Evolutionary conservation across 805 yeast species (phyloP), one percentile per base, ranked within the genome.

Genomic region (Komagataella mondaviorum): DNA sequence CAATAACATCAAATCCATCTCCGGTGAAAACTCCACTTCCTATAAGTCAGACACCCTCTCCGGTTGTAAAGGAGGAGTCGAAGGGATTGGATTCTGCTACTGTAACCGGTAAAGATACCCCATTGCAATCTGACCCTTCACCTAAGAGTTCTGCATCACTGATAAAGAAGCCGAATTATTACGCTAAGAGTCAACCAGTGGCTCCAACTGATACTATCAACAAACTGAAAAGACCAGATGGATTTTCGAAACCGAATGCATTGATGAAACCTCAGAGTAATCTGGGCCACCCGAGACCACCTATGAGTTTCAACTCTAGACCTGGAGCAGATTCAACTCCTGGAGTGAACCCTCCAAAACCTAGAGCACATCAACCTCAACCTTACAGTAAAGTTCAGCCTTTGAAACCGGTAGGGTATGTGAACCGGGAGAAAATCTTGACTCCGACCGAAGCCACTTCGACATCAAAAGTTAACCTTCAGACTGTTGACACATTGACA

Each of bases 291-390:
- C 39, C 39, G 14, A 30, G 39, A 14, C 39, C 14, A 8, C 39
- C 39, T 30, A 30, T 30, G 39, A 30, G 39, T 30, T 30, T 30
- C 39, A 30, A 30, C 39, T 12, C 39, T 30, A 12, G 39, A 4
- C 39, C 39, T 10, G 39, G 39, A 30, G 39, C n/a, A 10, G 39
- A 30, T 12, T 30, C 39, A 30, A 30, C 39, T 4, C 14, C 39
- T 30, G 39, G 39, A 8, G 39, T 30, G n/a, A 30, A 14, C 14
- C n/a, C 39, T 14, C 39, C 39, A 10, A 44, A 45, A 30, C 47
- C 51, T 44, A n/a, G 47, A 22, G 39, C 51, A 17, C 47, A 44
- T 10, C 48, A 46, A 3, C 48, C 48, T 46, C 18, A 10, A 30
- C 39, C 39, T 30, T 30, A 30, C 14, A 30, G 39, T 30, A 30